Evolutionary conservation across 1,139 yeast species (phyloP), one percentile per base, ranked within the genome.

Genomic region (Pichia sp.): DNA sequence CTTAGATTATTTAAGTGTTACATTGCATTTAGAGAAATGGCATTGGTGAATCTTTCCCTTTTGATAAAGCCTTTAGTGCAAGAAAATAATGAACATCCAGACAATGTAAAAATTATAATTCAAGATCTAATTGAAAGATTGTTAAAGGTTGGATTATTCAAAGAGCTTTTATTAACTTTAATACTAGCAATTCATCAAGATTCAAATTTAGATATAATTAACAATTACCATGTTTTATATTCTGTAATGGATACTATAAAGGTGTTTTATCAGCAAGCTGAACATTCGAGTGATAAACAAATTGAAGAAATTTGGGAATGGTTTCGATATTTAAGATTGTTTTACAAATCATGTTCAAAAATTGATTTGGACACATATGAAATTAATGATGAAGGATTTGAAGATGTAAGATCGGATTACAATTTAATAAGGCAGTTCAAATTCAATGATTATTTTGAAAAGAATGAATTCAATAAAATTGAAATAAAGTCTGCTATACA

Each of bases 361-460:
- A 64, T 65, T 37, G 68, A 65, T 51, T 44, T 63, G 4, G 53
- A 56, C 13, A 58, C 59, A 38, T 65, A 64, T 52, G 47, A 48
- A 30, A 55, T 64, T 16, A 53, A 58, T 16, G 66, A 58, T 18
- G 61, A 55, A 32, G 61, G 61, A 3, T 64, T 60, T 51, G 66
- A 61, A 45, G 68, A 64, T 53, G 42, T 63, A 1, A 54, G 55
- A 25, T 49, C 58, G 0, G 58, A 58, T 40, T 62, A 62, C 44
- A 61, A 63, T 43, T 42, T 63, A 36, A 54, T 55, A 29, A 47
- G 52, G 25, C 50, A 49, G 8, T 60, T 59, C 39, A 43, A 51
- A 7, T 57, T 57, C 41, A 48, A 56, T 44, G 65, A 60, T 41
- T 53, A 53, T n/a, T 56, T 57, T 36, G 43, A 52, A 18, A 53